Conservation (phyloP, 768 basidiomycete genomes). For the Trametes punicea region DNA sequence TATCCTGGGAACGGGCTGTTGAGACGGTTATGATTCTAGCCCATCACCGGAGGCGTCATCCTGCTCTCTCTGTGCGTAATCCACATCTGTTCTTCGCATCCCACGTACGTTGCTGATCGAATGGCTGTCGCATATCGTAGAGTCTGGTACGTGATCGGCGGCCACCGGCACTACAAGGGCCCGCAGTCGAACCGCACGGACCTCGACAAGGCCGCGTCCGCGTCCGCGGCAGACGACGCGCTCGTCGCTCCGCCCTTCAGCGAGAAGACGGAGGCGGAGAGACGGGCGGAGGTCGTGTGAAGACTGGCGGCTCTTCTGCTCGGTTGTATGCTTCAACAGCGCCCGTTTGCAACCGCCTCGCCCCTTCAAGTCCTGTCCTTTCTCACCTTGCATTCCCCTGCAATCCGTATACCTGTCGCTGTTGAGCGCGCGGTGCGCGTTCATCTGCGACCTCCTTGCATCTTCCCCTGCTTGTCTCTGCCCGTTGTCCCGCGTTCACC, state of each 20-base stretch:
- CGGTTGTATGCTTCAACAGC: slow-evolving; percentile 16
- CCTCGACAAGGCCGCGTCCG: not conserved
- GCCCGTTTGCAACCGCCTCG: not conserved
- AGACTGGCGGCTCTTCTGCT: not conserved
- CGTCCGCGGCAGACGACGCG: not conserved
- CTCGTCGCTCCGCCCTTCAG: not conserved
- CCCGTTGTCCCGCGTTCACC: no score
- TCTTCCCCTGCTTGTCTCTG: no score
- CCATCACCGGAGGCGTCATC: slow-evolving; percentile 36
- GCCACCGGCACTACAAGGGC: slow-evolving; percentile 27
- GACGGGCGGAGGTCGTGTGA: slow-evolving; percentile 5
- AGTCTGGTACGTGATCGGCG: slow-evolving; percentile 15
- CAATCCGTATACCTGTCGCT: not conserved
- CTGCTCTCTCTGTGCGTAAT: slow-evolving; percentile 31
- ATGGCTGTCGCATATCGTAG: no score
- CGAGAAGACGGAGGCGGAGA: slow-evolving; percentile 7
- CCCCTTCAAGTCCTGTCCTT: not conserved
- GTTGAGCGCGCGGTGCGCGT: not conserved
- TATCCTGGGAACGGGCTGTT: not conserved
- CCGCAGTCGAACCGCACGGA: slow-evolving; percentile 24
- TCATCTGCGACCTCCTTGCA: not conserved
- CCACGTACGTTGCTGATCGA: not conserved
- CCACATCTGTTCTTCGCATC: not conserved
- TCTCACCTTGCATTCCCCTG: not conserved
- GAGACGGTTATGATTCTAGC: not conserved